Evolutionary conservation across 2,329 filamentous ascomycete species (phyloP), one percentile per base, ranked within the genome.

Genomic region (Fusarium protoensiforme): DNA sequence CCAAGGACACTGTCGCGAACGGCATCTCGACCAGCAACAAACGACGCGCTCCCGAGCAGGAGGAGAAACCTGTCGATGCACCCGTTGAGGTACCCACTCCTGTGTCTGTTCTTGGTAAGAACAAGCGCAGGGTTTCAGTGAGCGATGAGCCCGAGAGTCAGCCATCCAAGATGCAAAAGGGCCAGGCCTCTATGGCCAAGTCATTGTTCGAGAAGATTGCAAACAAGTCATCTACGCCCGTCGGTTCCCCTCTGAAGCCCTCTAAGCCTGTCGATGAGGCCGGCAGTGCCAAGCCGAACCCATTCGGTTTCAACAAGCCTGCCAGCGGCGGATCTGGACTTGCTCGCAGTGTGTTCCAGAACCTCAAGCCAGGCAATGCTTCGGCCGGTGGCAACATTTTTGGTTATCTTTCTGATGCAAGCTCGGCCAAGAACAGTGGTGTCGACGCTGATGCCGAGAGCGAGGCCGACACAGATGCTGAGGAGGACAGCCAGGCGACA

Each of bases 171-270:
- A 73, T 86, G 71, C 84, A 85, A 66, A 89, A 87, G 79, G 78
- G 87, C 9, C 82, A 86, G 3, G 83, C 87, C 6, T 90, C 88
- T 3, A 84, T 87, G 9, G 88, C 89, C 35, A 88, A 87, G 71
- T 85, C 87, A 14, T 83, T 89, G 24, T 89, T 91, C 54, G 89
- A 90, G 74, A 88, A 85, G 77, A 87, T 90, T 68, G 85, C 88
- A 63, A 89, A 89, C 78, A 88, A 87, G 64, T 77, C 85, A 4
- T 80, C 82, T 20, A 78, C 81, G 35, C 75, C 82, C 36, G 68
- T 74, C 36, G 76, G 78, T 27, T 78, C 81, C 11, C 78, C 83
- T 39, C 58, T 80, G 6, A 83, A 83, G 71, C 53, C 81, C 7
- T 41, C 76, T 13, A 81, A 82, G 72, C 56, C 70, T 36, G 64